phyloP scores from a whole-genome alignment of 192 early-diverging fungal genomes.

The Nowakowskiella sp. region DNA sequence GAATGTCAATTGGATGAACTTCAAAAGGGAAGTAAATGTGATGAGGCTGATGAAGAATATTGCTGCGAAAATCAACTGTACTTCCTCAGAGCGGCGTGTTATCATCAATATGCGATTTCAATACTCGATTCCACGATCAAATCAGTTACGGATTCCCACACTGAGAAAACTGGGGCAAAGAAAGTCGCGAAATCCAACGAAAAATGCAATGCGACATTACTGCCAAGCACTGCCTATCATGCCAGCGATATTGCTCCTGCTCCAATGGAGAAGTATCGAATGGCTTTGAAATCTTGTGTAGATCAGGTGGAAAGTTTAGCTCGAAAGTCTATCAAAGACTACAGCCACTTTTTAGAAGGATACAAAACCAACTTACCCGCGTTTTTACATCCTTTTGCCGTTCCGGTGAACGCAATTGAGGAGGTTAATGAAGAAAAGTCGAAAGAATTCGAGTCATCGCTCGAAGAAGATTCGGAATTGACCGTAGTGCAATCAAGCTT shows the following conservation, averaged over 20 bases:
- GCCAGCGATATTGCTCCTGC: conserved; percentile 10
- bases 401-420: background rate
- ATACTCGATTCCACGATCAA: conserved; percentile 25
- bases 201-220: conserved; percentile 9
- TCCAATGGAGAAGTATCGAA: conserved; percentile 8
- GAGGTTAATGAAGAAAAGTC: background rate
- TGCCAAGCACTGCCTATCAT: conserved; percentile 17
- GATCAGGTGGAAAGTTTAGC: conserved; percentile 18
- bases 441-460: background rate
- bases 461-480: too few relatives aligned
- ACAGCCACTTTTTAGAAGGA: conserved; percentile 23
- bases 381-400: conserved; percentile 8
- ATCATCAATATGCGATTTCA: conserved; percentile 31
- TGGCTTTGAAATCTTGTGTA: conserved; percentile 16
- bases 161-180: conserved; percentile 2
- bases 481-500: too few relatives aligned
- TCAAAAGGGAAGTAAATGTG: conserved; percentile 2
- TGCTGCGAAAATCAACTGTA: conserved; percentile 26
- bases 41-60: conserved; percentile 14
- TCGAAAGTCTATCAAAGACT: conserved; percentile 23
- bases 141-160: conserved; percentile 18
- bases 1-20: conserved; percentile 11
- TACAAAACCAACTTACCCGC: conserved; percentile 16
- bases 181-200: conserved; percentile 8
- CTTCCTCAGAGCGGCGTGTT: conserved; percentile 30